phyloP scores from a whole-genome alignment of 2,329 filamentous ascomycete genomes.

The Trichoderma cornu-damae region DNA sequence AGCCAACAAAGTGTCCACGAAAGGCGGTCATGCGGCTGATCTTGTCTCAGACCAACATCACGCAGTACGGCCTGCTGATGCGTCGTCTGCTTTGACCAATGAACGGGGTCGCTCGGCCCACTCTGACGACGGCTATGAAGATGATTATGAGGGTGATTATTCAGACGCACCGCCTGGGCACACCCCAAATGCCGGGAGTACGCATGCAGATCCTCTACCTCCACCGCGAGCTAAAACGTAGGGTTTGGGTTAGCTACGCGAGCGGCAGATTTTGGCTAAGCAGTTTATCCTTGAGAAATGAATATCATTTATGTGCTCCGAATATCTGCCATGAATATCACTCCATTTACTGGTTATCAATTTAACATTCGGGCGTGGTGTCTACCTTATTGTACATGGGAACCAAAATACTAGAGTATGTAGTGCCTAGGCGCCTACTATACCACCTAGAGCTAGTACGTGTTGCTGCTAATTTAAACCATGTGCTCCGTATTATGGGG shows the following conservation, averaged over 20 bases:
- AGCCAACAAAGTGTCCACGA: slow-evolving; percentile 51
- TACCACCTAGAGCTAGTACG: too few species aligned
- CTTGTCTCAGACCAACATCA: slow-evolving; percentile 25
- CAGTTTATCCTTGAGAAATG: slow-evolving; percentile 1
- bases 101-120: slow-evolving; percentile 36
- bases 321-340: neutral
- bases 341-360: neutral
- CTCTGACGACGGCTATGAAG: slow-evolving; percentile 38
- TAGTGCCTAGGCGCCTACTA: too few species aligned
- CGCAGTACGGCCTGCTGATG: slow-evolving; percentile 24
- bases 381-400: neutral
- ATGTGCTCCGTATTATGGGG: too few species aligned
- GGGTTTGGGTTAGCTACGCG: neutral
- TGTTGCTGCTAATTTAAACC: too few species aligned
- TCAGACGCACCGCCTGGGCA: slow-evolving; percentile 23
- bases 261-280: neutral
- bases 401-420: too few species aligned
- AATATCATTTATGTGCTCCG: neutral
- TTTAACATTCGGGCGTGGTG: neutral
- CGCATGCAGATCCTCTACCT: slow-evolving; percentile 1
- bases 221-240: slow-evolving; percentile 15
- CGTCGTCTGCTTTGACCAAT: slow-evolving; percentile 23
- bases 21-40: slow-evolving; percentile 25
- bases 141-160: slow-evolving; percentile 30
- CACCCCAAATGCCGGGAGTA: neutral